phyloP scores from a whole-genome alignment of 2,329 filamentous ascomycete genomes.

The Hypoxylon sp. region DNA sequence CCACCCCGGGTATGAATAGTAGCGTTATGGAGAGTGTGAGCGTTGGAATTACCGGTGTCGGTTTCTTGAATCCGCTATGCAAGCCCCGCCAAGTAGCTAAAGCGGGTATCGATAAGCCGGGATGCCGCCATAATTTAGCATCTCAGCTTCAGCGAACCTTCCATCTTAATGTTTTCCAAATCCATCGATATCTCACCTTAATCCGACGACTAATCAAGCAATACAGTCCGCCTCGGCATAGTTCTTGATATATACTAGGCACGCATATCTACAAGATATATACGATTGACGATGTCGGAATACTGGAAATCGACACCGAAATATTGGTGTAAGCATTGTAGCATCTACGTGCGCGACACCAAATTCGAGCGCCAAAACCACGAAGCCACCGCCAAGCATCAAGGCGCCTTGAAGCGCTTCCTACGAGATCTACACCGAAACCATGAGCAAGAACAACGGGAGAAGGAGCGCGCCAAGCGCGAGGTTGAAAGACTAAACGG shows the following conservation, averaged over 20 bases:
- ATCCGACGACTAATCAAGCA: neutral
- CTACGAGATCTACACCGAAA: constrained; percentile 89
- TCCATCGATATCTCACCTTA: neutral
- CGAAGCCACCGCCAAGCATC: constrained; percentile 87
- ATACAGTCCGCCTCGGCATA: neutral
- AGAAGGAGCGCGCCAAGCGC: constrained; percentile 84
- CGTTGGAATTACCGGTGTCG: neutral
- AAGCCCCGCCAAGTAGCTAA: constrained; percentile 1
- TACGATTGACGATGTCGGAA: constrained; percentile 79
- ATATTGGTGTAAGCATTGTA: constrained; percentile 99
- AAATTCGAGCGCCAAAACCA: constrained; percentile 91
- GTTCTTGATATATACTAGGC: neutral
- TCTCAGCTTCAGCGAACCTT: neutral
- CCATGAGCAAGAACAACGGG: constrained; percentile 84
- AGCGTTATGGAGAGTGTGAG: neutral
- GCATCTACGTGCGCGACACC: constrained; percentile 90
- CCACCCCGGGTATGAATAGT: neutral
- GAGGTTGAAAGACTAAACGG: constrained; percentile 91
- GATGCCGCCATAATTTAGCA: neutral
- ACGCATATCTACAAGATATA: neutral
- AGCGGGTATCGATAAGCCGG: neutral
- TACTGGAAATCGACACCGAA: constrained; percentile 99
- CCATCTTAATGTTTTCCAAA: neutral
- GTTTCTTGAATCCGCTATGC: neutral
- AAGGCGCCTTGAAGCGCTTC: constrained; percentile 88